Evolutionary conservation across 2,329 filamentous ascomycete species (phyloP).

Genomic region (Exophiala sp.): DNA sequence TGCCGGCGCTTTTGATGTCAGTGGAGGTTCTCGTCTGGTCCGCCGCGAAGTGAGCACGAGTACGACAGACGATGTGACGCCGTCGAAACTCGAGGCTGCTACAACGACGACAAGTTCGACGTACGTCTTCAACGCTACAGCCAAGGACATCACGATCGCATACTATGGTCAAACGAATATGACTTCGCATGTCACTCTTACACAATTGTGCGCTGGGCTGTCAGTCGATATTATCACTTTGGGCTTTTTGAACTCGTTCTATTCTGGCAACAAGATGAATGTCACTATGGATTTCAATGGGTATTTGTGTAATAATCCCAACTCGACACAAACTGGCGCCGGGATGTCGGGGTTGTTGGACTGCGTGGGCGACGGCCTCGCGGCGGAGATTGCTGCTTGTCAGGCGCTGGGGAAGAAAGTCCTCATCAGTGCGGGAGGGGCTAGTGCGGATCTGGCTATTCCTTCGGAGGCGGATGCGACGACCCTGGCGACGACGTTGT

Average conservation of each 20-base stretch:
- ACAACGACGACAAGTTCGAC: not conserved
- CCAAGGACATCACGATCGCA: constrained; percentile 11
- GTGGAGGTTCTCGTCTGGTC: too few relatives aligned
- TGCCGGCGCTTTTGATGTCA: too few relatives aligned
- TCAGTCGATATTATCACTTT: constrained; percentile 30
- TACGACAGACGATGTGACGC: too few relatives aligned
- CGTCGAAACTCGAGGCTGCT: not conserved
- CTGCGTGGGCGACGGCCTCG: constrained; percentile 27
- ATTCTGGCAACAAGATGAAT: constrained; percentile 12
- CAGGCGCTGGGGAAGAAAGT: constrained; percentile 43
- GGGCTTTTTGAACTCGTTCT: constrained; percentile 27
- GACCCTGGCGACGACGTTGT: constrained; percentile 49
- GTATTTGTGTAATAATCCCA: constrained; percentile 14
- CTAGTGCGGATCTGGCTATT: constrained; percentile 40
- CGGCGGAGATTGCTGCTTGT: constrained; percentile 31
- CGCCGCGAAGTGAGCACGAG: too few relatives aligned
- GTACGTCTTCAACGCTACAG: not conserved
- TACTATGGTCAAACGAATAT: constrained; percentile 26
- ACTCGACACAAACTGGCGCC: constrained; percentile 3
- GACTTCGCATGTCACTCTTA: constrained; percentile 20
- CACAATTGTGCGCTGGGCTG: constrained; percentile 24
- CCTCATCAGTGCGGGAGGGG: constrained; percentile 49
- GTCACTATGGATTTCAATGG: constrained; percentile 17
- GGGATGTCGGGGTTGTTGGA: constrained; percentile 23
- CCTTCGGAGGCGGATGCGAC: constrained; percentile 37